These are phyloP conservation scores for Saccharomyces hybrid DNA, from an alignment of 1,139 yeast genomes.

Conservation along the genomic window DNA sequence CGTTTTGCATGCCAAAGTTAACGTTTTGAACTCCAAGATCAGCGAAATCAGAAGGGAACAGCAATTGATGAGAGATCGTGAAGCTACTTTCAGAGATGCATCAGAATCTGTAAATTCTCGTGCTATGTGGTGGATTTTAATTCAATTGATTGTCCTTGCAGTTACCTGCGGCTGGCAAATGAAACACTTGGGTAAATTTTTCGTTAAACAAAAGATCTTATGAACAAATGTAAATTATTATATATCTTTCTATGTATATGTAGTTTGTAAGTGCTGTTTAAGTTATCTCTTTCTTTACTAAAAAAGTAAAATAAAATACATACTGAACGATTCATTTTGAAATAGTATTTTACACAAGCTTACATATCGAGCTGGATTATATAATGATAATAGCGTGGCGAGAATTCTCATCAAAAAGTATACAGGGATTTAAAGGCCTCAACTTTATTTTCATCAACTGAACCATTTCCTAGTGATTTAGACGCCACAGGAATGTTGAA, in stretches of 20 bases:
- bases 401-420: background rate
- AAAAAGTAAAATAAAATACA: background rate
- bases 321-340: background rate
- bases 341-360: background rate
- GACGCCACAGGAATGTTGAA: slow-evolving; percentile 22
- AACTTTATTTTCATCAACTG: slow-evolving; percentile 18
- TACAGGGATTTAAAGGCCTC: slow-evolving; percentile 13
- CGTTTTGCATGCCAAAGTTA: slow-evolving; percentile 46
- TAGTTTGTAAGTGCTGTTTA: background rate
- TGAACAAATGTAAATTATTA: slow-evolving; percentile 21
- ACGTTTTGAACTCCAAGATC: slow-evolving; percentile 47
- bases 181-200: slow-evolving; percentile 53
- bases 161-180: slow-evolving; percentile 65
- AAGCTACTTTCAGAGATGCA: slow-evolving; percentile 57
- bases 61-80: slow-evolving; percentile 59
- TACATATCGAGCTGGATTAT: background rate
- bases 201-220: slow-evolving; percentile 57
- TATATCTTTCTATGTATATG: background rate
- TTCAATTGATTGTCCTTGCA: slow-evolving; percentile 51
- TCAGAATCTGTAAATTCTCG: slow-evolving; percentile 58
- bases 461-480: slow-evolving; percentile 3
- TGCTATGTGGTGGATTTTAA: slow-evolving; percentile 57
- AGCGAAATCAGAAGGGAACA: slow-evolving; percentile 57
- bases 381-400: background rate
- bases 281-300: background rate